Evolutionary conservation across 2,329 filamentous ascomycete species (phyloP), one percentile per base, ranked within the genome.

Genomic region (Fusarium sp.): DNA sequence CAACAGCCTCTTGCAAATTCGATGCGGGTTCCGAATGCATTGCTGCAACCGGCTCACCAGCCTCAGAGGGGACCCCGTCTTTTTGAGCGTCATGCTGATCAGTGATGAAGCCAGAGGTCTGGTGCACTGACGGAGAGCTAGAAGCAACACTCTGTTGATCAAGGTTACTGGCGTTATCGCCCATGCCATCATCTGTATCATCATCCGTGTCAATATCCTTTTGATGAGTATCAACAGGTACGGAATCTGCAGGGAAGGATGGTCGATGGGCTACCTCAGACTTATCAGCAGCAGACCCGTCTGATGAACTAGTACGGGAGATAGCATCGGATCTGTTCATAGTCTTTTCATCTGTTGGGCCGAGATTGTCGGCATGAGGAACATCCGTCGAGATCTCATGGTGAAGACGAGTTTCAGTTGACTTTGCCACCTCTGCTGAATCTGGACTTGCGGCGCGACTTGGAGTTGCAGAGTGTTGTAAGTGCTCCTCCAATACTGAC

Each of bases 241-340:
- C 24, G 24, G 17, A 19, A 17, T 46, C 21, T 17, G 19, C 36
- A 30, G 43, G 45, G 30, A 50, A 48, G 20, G 34, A 56, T 57
- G n/a, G 32, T 11, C 15, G 38, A 24, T 47, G 14, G 20, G 19
- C 42, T 10, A 42, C n/a, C 46, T 23, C 42, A 23, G 43, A 44
- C 17, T 28, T 11, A 23, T 21, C 40, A 6, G 24, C 49, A 20
- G 34, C 11, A 39, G 21, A 26, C 32, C 28, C 34, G 17, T 58
- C 62, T 28, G 36, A 26, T 36, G 63, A 66, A 24, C 50, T 63
- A 17, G 8, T 23, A 34, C 44, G 28, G 21, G 50, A 52, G 19
- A 44, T 15, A 46, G 23, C 15, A 26, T 52, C 40, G 21, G 21
- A 55, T 45, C 21, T 50, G 20, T 38, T 23, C 6, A 39, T 17